Evolutionary conservation across 805 yeast species (phyloP).

Genomic region (Candida gorgasii): DNA sequence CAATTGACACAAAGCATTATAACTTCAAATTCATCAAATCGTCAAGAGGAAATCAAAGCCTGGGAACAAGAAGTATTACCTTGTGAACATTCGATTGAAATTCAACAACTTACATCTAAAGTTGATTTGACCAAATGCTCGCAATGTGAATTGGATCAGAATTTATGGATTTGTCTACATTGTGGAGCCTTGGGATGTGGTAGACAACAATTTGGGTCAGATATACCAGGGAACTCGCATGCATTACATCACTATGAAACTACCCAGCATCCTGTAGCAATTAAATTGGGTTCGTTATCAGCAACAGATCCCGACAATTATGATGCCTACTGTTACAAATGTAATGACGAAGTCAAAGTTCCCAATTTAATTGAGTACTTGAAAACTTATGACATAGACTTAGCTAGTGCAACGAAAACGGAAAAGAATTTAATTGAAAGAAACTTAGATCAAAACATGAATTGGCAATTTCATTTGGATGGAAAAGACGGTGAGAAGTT

Average conservation of each 20-base stretch:
- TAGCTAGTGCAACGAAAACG: slow-evolving; percentile 57
- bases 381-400: slow-evolving; percentile 65
- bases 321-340: slow-evolving; percentile 85
- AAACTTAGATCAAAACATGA: slow-evolving; percentile 88
- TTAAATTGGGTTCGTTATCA: slow-evolving; percentile 86
- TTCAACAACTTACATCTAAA: slow-evolving; percentile 38
- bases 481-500: slow-evolving; percentile 67
- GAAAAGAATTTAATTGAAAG: slow-evolving; percentile 88
- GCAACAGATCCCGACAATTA: slow-evolving; percentile 56
- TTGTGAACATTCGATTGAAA: slow-evolving; percentile 71
- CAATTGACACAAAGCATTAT: slow-evolving; percentile 47
- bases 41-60: slow-evolving; percentile 71
- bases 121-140: slow-evolving; percentile 48
- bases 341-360: slow-evolving; percentile 87
- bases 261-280: slow-evolving; percentile 75
- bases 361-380: slow-evolving; percentile 53
- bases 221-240: slow-evolving; percentile 86
- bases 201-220: slow-evolving; percentile 88
- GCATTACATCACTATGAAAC: slow-evolving; percentile 70
- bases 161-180: slow-evolving; percentile 87
- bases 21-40: slow-evolving; percentile 57
- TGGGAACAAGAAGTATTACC: slow-evolving; percentile 90
- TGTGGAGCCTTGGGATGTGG: slow-evolving; percentile 97
- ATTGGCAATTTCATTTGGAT: slow-evolving; percentile 88
- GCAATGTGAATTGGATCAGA: slow-evolving; percentile 65